These are phyloP conservation scores for Dillenia suffruticosa DNA, from an alignment of 164 flowering plant species.

Conservation along the genomic window DNA sequence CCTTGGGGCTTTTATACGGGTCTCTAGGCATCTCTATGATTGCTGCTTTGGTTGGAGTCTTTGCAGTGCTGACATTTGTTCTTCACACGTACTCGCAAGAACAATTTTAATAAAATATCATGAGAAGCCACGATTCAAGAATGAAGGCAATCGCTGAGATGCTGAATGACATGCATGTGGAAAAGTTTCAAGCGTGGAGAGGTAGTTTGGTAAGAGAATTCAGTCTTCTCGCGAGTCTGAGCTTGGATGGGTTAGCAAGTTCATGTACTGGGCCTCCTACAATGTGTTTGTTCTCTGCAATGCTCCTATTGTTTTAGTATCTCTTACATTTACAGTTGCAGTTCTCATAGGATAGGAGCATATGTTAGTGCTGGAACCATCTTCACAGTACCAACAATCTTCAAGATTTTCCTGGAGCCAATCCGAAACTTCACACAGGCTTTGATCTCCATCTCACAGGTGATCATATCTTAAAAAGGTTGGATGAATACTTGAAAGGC, in stretches of 20 bases:
- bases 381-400: constrained; percentile 13
- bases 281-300: constrained; percentile 17
- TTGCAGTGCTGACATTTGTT: not conserved
- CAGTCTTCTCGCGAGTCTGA: constrained; percentile 8
- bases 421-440: constrained; percentile 16
- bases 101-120: constrained; percentile 12
- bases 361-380: constrained; percentile 16
- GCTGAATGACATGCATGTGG: constrained; percentile 18
- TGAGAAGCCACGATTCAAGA: constrained; percentile 12
- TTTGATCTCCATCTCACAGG: constrained; percentile 15
- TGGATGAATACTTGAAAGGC: constrained; percentile 16
- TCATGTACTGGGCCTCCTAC: constrained; percentile 1
- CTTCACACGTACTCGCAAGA: constrained; percentile 1
- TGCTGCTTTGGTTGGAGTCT: constrained; percentile 1
- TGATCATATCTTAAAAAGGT: constrained; percentile 18
- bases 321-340: constrained; percentile 13
- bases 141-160: constrained; percentile 17
- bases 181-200: constrained; percentile 24
- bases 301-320: constrained; percentile 4
- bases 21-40: constrained; percentile 9
- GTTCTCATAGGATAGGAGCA: not conserved
- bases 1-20: constrained; percentile 3
- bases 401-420: constrained; percentile 19
- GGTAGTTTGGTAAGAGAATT: constrained; percentile 13
- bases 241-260: constrained; percentile 13